These are phyloP conservation scores for Coemansia sp. DNA, from an alignment of 192 early-diverging fungal genomes.

Conservation along the genomic window DNA sequence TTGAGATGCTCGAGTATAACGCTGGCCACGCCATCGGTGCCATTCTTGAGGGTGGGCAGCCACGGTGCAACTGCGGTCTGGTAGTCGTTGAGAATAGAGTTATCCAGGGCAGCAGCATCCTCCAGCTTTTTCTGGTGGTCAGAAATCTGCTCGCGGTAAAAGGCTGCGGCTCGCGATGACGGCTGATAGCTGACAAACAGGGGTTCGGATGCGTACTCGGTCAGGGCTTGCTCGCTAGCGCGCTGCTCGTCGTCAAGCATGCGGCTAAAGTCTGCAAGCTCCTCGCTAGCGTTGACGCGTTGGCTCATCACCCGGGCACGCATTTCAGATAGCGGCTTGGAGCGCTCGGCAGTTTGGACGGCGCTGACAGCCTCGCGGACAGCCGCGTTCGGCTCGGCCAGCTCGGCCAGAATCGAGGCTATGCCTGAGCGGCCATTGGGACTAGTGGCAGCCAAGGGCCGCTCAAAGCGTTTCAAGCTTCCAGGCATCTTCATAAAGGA, in stretches of 20 bases:
- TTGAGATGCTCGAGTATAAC: constrained; percentile 48
- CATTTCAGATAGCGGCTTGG: constrained; percentile 54
- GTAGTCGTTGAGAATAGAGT: constrained; percentile 47
- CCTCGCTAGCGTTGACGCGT: constrained; percentile 61
- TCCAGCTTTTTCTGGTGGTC: constrained; percentile 75
- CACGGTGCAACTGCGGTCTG: constrained; percentile 36
- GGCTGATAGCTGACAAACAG: constrained; percentile 78
- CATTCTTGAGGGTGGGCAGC: constrained; percentile 41
- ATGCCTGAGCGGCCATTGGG: constrained; percentile 11
- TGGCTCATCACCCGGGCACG: constrained; percentile 61
- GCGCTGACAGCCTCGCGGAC: constrained; percentile 62
- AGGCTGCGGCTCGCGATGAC: constrained; percentile 65
- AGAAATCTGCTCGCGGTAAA: constrained; percentile 71
- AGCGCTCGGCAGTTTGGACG: constrained; percentile 57
- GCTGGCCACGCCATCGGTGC: constrained; percentile 49
- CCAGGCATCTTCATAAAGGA: constrained; percentile 84
- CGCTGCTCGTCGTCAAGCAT: constrained; percentile 83
- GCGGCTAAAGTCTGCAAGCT: constrained; percentile 61
- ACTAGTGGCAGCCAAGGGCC: constrained; percentile 37
- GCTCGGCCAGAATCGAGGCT: constrained; percentile 40
- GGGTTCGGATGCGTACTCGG: constrained; percentile 68
- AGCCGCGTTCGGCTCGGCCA: constrained; percentile 56
- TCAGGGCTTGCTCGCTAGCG: constrained; percentile 73
- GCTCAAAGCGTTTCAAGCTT: constrained; percentile 75
- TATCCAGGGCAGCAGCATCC: constrained; percentile 66